Base-by-base conservation (phyloP, 1,139 yeast genomes). In the Yamadazyma trypodendri region DNA sequence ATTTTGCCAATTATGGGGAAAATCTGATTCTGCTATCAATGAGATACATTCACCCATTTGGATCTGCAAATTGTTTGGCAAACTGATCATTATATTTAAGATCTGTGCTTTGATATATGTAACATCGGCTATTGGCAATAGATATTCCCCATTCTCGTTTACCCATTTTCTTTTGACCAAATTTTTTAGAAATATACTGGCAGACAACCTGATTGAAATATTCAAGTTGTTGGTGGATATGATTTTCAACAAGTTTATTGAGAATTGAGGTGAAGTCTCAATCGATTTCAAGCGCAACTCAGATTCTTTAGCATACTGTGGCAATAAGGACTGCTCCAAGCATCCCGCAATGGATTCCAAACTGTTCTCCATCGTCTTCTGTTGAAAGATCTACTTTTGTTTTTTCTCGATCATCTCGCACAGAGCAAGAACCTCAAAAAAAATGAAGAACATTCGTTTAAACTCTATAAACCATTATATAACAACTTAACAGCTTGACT, bases 31-130 rank as follows among this genome's bases (percentile, higher is more conserved):
- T 3, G 99, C 98, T 55, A 94, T 92, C 38, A 87, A 71, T 16
- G 96, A 81, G 40, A 92, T 83, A 3, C 96, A 82, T 59, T 94
- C 98, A 39, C 97, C 98, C 39, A 94, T 76, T 64, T 94, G 99
- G 14, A 83, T 72, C 58, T 92, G 97, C 41, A 92, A 66, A 35
- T 76, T 74, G 43, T 64, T 68, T 11, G 97, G 96, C 39, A 90
- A 69, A 29, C 77, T 61, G 44, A 89, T 83, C 97, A 94, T 89
- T 42, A 89, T 65, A 16, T 81, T 80, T 40, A 94, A 75, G 47
- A 92, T 86, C 53, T 89, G 92, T 7, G 63, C 45, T 56, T 92
- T 92, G 51, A 94, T 77, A 39, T 81, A 66, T 9, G 62, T 67
- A 1, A 85, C 85, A 54, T 90, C 96, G 5, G 68, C 66, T 1